A percentile compares a stretch with the other conserved stretches of the same genome.
phyloP scores from a whole-genome alignment of 306 rosid genomes.

The Gillenia trifoliata region DNA sequence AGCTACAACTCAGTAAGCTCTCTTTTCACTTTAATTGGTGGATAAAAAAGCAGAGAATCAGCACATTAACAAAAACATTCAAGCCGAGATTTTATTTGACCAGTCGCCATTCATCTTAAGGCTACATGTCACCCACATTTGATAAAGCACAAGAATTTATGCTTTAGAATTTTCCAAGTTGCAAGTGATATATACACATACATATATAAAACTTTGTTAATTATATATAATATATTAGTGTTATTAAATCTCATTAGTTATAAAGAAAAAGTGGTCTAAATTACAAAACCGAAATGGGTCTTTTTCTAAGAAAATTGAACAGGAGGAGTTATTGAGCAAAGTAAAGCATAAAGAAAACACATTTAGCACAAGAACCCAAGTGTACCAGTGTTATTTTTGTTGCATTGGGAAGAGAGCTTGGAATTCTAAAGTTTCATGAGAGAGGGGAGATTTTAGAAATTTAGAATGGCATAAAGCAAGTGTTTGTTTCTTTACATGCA shows the following conservation, averaged over 20 bases:
- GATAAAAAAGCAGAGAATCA: conserved; percentile 41
- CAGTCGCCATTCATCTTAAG: conserved; percentile 48
- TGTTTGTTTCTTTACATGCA: conserved; percentile 62
- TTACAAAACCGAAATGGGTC: neutral
- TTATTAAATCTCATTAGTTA: neutral
- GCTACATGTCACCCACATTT: conserved; percentile 43
- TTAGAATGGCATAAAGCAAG: conserved; percentile 57
- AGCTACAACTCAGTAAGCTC: conserved; percentile 56
- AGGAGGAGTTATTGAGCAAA: conserved; percentile 12
- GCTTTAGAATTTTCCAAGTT: conserved; percentile 68
- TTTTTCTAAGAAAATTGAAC: conserved; percentile 5
- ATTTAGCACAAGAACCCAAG: conserved; percentile 52
- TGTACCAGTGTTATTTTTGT: conserved; percentile 31
- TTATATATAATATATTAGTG: neutral
- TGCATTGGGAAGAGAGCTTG: conserved; percentile 84
- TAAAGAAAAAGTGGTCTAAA: conserved; percentile 26
- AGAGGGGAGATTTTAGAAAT: conserved; percentile 53
- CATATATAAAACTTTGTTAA: conserved; percentile 35
- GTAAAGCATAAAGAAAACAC: conserved; percentile 55
- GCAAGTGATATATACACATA: too few species aligned
- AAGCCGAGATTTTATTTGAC: conserved; percentile 48
- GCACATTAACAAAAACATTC: conserved; percentile 35
- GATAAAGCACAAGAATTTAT: conserved; percentile 54
- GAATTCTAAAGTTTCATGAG: conserved; percentile 67
- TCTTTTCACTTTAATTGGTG: conserved; percentile 55